These are phyloP conservation scores for Lactarius deliciosus DNA, from an alignment of 768 basidiomycete species.

Conservation along the genomic window DNA sequence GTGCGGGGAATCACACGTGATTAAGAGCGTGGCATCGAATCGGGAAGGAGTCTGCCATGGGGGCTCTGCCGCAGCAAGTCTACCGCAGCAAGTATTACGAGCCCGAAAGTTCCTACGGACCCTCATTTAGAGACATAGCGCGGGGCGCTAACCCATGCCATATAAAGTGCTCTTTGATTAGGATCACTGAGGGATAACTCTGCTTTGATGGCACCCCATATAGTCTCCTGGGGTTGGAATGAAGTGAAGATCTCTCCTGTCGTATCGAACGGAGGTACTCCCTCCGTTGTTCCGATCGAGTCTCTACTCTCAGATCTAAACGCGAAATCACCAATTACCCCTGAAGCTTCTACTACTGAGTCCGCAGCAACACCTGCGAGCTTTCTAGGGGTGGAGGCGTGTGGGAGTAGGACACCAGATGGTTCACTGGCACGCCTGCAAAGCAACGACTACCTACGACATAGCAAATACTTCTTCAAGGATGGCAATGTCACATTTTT, in stretches of 20 bases:
- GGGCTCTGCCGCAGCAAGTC: too few species aligned
- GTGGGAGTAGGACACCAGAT: background rate
- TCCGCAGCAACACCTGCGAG: background rate
- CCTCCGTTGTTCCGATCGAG: background rate
- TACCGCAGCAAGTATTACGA: too few species aligned
- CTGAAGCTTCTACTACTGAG: background rate
- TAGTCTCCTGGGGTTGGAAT: conserved; percentile 2
- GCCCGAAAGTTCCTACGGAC: too few species aligned
- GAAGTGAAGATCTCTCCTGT: background rate
- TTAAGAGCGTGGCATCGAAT: too few species aligned
- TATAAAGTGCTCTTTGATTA: background rate
- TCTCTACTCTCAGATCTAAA: background rate
- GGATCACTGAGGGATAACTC: background rate
- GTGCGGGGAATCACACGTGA: too few species aligned
- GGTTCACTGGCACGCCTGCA: too few species aligned
- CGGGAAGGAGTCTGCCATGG: too few species aligned
- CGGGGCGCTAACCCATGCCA: background rate
- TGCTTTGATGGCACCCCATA: conserved; percentile 1
- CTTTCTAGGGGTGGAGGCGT: background rate
- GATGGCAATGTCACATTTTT: conserved; percentile 21
- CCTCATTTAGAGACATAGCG: too few species aligned
- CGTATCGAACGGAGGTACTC: background rate
- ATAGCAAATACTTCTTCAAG: conserved; percentile 10
- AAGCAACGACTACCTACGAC: background rate
- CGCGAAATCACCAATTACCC: background rate